These are phyloP conservation scores for Boletus rubescentipes DNA, from an alignment of 768 basidiomycete species.

Conservation along the genomic window DNA sequence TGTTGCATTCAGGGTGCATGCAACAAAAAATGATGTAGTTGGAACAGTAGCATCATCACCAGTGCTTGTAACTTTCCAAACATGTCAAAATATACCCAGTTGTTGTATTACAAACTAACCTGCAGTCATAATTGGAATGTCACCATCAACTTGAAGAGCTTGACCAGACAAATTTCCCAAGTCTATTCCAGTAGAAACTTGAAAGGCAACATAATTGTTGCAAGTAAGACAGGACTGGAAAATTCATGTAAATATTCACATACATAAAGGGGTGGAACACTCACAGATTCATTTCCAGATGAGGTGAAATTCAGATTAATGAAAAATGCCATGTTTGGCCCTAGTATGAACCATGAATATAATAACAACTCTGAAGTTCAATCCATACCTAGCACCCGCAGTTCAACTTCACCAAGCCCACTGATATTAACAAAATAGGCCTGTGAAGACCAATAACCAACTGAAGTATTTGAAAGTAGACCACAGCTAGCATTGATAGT, in stretches of 20 bases:
- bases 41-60: neutral
- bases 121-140: neutral
- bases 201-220: neutral
- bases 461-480: slow-evolving; percentile 8
- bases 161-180: neutral
- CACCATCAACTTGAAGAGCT: neutral
- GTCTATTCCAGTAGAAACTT: neutral
- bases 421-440: neutral
- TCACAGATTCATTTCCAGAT: neutral
- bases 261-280: neutral
- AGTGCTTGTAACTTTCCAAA: neutral
- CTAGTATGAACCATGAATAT: neutral
- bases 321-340: neutral
- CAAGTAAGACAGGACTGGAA: neutral
- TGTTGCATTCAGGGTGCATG: slow-evolving; percentile 3
- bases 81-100: neutral
- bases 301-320: no score
- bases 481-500: slow-evolving; percentile 17
- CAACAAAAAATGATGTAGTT: neutral
- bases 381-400: neutral
- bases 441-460: neutral
- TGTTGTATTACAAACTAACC: neutral
- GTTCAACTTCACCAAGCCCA: slow-evolving; percentile 4
- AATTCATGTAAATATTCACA: neutral
- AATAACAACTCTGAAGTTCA: neutral